These are phyloP conservation scores for Fusarium haematococcum DNA, from an alignment of 2,329 filamentous ascomycete genomes.

Conservation along the genomic window DNA sequence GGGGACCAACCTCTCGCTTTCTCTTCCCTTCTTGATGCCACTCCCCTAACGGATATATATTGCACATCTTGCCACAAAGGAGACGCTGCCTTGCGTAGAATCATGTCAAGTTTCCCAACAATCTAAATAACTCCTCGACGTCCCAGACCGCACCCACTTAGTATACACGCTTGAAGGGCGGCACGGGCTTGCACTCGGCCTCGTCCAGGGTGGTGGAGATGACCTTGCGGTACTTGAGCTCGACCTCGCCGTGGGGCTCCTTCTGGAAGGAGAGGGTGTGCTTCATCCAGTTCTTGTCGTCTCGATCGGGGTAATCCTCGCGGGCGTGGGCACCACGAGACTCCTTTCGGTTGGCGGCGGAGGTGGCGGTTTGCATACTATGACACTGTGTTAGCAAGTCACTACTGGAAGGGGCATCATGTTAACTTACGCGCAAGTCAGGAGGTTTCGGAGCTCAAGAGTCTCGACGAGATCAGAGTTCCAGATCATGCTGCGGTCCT, in stretches of 20 bases:
- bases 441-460: conserved; percentile 91
- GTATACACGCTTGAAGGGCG: conserved; percentile 95
- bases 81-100: conserved; percentile 44
- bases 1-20: conserved; percentile 27
- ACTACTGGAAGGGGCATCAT: background rate
- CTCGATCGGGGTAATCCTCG: conserved; percentile 95
- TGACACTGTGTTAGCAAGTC: conserved; percentile 22
- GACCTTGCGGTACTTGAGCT: conserved; percentile 88
- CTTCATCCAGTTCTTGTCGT: conserved; percentile 99
- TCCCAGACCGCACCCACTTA: conserved; percentile 57
- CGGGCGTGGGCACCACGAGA: conserved; percentile 96
- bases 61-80: conserved; percentile 45
- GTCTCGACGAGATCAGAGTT: conserved; percentile 98
- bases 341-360: conserved; percentile 95
- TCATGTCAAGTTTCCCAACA: conserved; percentile 44
- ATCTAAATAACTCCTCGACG: conserved; percentile 40
- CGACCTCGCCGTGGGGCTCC: conserved; percentile 86
- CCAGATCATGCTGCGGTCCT: conserved; percentile 99
- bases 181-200: conserved; percentile 94
- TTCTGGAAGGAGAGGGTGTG: conserved; percentile 98
- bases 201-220: conserved; percentile 88
- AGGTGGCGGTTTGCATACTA: conserved; percentile 88
- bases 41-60: conserved; percentile 44
- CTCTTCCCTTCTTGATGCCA: conserved; percentile 19
- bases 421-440: conserved; percentile 89